A percentile compares a stretch with the other conserved stretches of the same genome.
These are phyloP conservation scores for Apiospora aurea DNA, from an alignment of 2,329 filamentous ascomycete species.

Conservation along the genomic window DNA sequence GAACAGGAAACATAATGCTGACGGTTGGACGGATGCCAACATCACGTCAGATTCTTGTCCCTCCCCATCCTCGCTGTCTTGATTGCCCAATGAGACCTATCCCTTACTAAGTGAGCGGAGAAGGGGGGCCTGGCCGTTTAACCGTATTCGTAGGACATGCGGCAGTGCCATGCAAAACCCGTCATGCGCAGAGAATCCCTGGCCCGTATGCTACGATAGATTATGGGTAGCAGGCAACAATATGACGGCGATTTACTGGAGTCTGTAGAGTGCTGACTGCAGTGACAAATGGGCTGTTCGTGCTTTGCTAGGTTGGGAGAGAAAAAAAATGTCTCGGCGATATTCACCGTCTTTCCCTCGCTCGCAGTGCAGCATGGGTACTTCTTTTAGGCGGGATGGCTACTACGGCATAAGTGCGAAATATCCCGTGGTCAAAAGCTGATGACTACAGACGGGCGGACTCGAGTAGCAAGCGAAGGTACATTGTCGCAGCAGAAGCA, in stretches of 20 bases:
- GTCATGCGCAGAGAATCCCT: slow-evolving; percentile 6
- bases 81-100: neutral
- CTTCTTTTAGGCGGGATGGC: neutral
- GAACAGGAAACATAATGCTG: slow-evolving; percentile 11
- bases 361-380: neutral
- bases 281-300: slow-evolving; percentile 4
- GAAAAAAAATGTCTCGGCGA: neutral
- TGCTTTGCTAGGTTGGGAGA: neutral
- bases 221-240: slow-evolving; percentile 8
- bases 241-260: neutral
- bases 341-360: slow-evolving; percentile 10
- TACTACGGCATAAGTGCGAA: neutral
- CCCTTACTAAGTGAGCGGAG: neutral
- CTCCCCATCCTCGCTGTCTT: slow-evolving; percentile 1
- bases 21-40: slow-evolving; percentile 21
- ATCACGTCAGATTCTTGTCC: slow-evolving; percentile 26
- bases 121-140: neutral
- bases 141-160: slow-evolving; percentile 5
- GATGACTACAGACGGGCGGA: too few species aligned
- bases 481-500: too few species aligned
- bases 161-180: slow-evolving; percentile 15
- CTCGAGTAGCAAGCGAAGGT: too few species aligned
- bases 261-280: slow-evolving; percentile 23
- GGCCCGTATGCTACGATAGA: slow-evolving; percentile 15
- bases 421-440: neutral